phyloP scores from a whole-genome alignment of 768 basidiomycete genomes.

The Cystofilobasidium ferigula region DNA sequence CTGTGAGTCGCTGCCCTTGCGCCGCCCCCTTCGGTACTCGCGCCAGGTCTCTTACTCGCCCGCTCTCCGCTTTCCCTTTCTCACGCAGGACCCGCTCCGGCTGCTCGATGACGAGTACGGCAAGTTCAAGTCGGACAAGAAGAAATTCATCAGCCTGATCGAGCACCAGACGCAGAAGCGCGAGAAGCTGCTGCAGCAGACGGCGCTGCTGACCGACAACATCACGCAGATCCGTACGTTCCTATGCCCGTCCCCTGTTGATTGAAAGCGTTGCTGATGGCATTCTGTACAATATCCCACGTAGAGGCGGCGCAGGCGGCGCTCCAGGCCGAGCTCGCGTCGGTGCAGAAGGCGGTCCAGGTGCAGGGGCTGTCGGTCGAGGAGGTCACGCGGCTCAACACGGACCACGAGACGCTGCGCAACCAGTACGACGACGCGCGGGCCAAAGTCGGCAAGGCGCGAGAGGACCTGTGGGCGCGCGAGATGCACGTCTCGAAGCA shows the following conservation, averaged over 20 bases:
- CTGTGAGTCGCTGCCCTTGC: not conserved
- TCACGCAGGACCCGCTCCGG: conserved; percentile 50
- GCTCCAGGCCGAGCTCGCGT: not conserved
- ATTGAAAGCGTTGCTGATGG: conserved; percentile 5
- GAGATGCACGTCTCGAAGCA: conserved; percentile 76
- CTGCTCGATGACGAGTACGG: conserved; percentile 55
- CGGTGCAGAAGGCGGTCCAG: conserved; percentile 56
- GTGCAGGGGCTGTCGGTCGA: conserved; percentile 82
- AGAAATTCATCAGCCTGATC: conserved; percentile 36
- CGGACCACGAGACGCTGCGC: conserved; percentile 60
- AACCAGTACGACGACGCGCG: conserved; percentile 66
- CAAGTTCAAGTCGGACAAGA: conserved; percentile 53
- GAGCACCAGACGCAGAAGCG: conserved; percentile 40
- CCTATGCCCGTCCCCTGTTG: not conserved
- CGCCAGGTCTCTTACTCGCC: too few species aligned
- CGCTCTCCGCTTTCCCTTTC: conserved; percentile 4
- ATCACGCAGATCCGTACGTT: conserved; percentile 29
- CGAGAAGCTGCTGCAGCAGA: conserved; percentile 63
- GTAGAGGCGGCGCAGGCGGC: conserved; percentile 53
- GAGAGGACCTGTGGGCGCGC: conserved; percentile 59
- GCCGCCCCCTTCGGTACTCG: not conserved
- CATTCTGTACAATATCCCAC: not conserved
- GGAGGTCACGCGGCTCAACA: conserved; percentile 82
- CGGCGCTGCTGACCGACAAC: conserved; percentile 47
- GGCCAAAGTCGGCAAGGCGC: conserved; percentile 61